Base-by-base conservation (phyloP, 352 stramenopile genomes). In the Globisporangium polare region DNA sequence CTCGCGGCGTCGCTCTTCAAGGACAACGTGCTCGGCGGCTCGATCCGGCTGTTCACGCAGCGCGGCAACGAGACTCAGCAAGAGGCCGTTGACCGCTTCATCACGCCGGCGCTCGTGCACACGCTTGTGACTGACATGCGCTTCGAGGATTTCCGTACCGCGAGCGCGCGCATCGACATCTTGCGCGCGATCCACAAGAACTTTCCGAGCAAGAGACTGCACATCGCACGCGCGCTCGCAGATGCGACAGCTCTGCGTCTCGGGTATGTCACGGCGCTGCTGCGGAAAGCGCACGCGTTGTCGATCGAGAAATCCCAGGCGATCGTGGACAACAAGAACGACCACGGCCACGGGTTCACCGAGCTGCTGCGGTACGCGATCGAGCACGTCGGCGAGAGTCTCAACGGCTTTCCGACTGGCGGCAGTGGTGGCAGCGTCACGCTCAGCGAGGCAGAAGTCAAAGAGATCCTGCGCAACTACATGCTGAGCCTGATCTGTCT, bases 111-210 rank as follows among this genome's bases (percentile, higher is more conserved):
- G 35, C 89, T 95, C 54, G 72, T 95, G 53, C 86, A 95, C 59
- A 80, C 81, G 41, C 78, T 95, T 1, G 82, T 95, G 31, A 90
- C 73, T 5, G 83, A 88, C 18, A 70, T 93, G 65, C 86, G 86
- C 42, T 95, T 93, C 47, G 86, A 95, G 63, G 86, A 95, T 63
- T 93, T 89, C 60, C 86, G 86, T n/a, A 91, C 80, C 12, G 80
- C 86, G 47, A 95, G 86, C 47, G 79, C 81, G 12, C 77, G 86
- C 12, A 73, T 93, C 18, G 84, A 93, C 50, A 92, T 95, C 31
- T 52, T 95, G 26, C 86, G 86, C 22, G 86, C 86, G n/a, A 91
- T 95, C 62, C 86, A 92, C 69, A 88, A 90, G 56, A 87, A 76
- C 57, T 93, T 79, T 42, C 77, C 83, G 5, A 72, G 64, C 62